A percentile compares a stretch with the other conserved stretches of the same genome.
These are phyloP conservation scores for Pneumocystis wakefieldiae DNA, from an alignment of 1,139 yeast genomes.

Conservation along the genomic window DNA sequence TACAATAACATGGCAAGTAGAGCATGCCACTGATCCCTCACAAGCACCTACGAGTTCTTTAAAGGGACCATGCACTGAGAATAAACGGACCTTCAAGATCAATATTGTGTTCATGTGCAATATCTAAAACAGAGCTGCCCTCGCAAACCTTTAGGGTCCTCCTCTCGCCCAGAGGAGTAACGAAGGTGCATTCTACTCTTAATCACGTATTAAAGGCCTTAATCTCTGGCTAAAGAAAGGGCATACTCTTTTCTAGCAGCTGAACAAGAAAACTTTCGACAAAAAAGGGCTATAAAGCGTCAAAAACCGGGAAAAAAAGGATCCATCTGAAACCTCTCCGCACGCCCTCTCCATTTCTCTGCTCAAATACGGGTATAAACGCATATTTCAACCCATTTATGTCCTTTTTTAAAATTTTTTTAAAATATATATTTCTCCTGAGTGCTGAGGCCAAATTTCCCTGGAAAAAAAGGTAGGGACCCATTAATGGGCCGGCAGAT, in stretches of 20 bases:
- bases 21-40: constrained; percentile 98
- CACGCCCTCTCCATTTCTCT: not conserved
- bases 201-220: not conserved
- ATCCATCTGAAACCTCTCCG: not conserved
- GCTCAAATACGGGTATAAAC: not conserved
- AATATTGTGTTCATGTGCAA: constrained; percentile 82
- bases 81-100: constrained; percentile 59
- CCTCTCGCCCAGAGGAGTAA: constrained; percentile 81
- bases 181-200: constrained; percentile 50
- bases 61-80: not conserved
- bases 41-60: constrained; percentile 48
- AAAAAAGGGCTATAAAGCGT: not conserved
- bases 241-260: not conserved
- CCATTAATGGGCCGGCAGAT: not conserved
- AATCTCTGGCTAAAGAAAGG: not conserved
- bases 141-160: constrained; percentile 71
- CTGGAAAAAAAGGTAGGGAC: not conserved
- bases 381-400: not conserved
- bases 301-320: not conserved
- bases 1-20: constrained; percentile 90
- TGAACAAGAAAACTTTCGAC: not conserved
- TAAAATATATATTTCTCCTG: not conserved
- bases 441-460: not conserved
- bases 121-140: constrained; percentile 82
- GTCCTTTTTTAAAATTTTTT: not conserved